Evolutionary conservation across 106 monocot genomes (phyloP), one percentile per base, ranked within the genome.

Genomic region (Dendrobium chrysotoxum): DNA sequence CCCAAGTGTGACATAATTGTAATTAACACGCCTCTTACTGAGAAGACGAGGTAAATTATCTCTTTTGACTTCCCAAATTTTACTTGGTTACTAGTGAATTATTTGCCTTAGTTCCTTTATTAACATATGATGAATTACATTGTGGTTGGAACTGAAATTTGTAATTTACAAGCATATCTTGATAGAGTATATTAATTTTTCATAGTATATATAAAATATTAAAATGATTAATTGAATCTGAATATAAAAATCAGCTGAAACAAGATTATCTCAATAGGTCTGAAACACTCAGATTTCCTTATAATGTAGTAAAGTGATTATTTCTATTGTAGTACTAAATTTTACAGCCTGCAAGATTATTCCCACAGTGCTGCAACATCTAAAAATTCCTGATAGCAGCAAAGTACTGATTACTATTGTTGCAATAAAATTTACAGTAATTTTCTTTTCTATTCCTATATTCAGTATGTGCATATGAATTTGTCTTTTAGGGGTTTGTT

Each of bases 1-100:
- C 86, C 92, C 9, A 98, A 95, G 31, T 98, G 98, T 80, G 98
- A 98, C 65, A 75, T 98, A 12, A 47, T 98, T 42, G 98, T 98
- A 26, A 75, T 94, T 61, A 98, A 98, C 70, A 92, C 46, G 1
- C 98, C 98, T 38, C 91, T 98, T 35, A 98, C 98, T 45, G 98
- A 98, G 66, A 95, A 95, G 83, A 98, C 98, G 15, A 93, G 77
- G 97, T 95, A 76, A 23, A 6, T 10, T 40, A 40, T 50, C 16
- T 46, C 28, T 20, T 75, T 31, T 7, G n/a, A 8, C 61, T 23
- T 25, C 8, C 6, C 21, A 70, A 70, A 35, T 38, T 35, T 7
- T 68, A 5, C 18, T 70, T 70, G 21, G 5, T 35, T 35, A 11
- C 13, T 28, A 28, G 2, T 70, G 70, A 70, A 35, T 25, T 64